Base-by-base conservation (phyloP, 1,139 yeast species). In the Yamadazyma jaroonii region DNA sequence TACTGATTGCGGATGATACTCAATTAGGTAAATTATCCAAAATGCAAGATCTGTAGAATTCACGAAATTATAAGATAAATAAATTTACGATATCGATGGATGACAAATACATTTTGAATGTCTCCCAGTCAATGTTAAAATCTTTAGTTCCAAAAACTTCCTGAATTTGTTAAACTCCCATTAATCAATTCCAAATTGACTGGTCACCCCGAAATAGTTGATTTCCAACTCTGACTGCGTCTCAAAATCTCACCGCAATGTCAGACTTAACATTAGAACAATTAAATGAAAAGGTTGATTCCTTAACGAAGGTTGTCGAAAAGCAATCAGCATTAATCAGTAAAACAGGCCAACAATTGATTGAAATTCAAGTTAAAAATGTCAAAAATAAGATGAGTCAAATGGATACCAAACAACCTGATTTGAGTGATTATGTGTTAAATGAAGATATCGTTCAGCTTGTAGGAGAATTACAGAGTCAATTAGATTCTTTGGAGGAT, bases 401-500 rank as follows among this genome's bases (percentile, higher is more conserved):
- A n/a, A 45, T 61, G 29, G 70, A 66, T 14, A 9, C 27, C 10
- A 31, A 40, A 25, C 34, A 40, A 3, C 53, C 74, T 15, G 86
- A 80, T 45, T 52, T 80, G 9, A 61, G 75, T 3, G 90, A 84
- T 44, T 81, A 72, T 44, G 84, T 81, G 27, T 80, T 89, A 10
- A 83, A 85, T 48, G 95, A 85, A 41, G 97, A 90, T 53, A 65
- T 90, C 13, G 87, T 85, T 1, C 88, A 84, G 52, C 62, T 87
- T 33, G 97, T 89, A 9, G 89, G 89, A 6, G 97, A 90, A 57
- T 64, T 90, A 42, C 97, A 89, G 60, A 84, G 85, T 5, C 97
- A 90, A 61, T 70, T 90, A 50, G 94, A 86, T 38, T 64, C 66
- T 11, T 59, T 83, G 25, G 94, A 84, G 52, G 84, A 82, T 40